phyloP scores from a whole-genome alignment of 2,329 filamentous ascomycete genomes.

The Exophiala phaeomuriformis region DNA sequence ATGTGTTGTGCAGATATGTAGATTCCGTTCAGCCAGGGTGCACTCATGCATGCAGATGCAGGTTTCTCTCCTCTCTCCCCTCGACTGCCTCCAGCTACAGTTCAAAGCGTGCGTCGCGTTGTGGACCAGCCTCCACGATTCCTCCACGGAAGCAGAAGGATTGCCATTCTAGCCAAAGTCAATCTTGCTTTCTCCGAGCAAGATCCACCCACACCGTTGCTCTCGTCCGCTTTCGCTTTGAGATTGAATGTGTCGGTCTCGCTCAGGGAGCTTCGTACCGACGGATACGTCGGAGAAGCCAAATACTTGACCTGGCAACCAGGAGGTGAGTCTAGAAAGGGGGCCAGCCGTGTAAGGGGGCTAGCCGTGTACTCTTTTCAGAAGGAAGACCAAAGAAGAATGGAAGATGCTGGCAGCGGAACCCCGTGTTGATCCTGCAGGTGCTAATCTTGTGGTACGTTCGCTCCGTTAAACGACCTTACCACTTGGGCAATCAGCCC shows the following conservation, averaged over 20 bases:
- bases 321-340: not conserved
- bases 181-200: not conserved
- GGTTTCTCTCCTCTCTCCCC: not conserved
- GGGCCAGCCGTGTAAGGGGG: not conserved
- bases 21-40: too few relatives aligned
- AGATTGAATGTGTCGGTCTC: too few relatives aligned
- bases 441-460: not conserved
- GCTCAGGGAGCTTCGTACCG: too few relatives aligned
- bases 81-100: not conserved
- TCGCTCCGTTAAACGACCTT: not conserved
- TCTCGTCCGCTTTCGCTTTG: not conserved
- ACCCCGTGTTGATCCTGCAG: not conserved
- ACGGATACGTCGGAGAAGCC: too few relatives aligned
- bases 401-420: not conserved
- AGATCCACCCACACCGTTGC: not conserved
- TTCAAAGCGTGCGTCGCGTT: not conserved
- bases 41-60: too few relatives aligned
- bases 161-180: not conserved
- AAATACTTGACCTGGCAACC: not conserved
- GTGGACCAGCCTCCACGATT: not conserved
- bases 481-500: not conserved
- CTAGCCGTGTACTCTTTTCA: not conserved
- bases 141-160: not conserved
- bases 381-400: not conserved
- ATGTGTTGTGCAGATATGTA: too few relatives aligned